These are phyloP conservation scores for Anthostomella pinea DNA, from an alignment of 2,329 filamentous ascomycete species.

Conservation along the genomic window DNA sequence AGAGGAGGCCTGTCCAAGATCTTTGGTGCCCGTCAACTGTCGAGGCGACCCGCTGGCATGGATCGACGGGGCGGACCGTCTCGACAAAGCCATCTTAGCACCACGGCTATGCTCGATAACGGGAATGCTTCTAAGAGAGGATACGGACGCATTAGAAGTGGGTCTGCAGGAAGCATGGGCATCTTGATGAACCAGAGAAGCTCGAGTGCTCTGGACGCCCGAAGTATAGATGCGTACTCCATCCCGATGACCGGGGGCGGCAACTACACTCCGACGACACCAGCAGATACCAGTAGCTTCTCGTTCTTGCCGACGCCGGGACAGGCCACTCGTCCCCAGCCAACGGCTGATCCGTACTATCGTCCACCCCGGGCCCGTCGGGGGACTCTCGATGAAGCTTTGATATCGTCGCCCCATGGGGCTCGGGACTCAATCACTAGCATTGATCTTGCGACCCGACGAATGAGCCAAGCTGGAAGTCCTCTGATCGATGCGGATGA, in stretches of 20 bases:
- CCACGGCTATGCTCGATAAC: constrained; percentile 72
- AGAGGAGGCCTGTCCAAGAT: constrained; percentile 85
- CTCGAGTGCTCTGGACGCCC: constrained; percentile 53
- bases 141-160: constrained; percentile 59
- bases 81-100: constrained; percentile 79
- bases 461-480: constrained; percentile 36
- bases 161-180: constrained; percentile 58
- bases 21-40: constrained; percentile 87
- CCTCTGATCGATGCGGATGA: constrained; percentile 40
- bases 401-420: constrained; percentile 34
- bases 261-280: constrained; percentile 70
- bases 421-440: constrained; percentile 37
- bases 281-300: constrained; percentile 66
- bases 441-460: constrained; percentile 37
- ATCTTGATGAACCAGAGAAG: constrained; percentile 49
- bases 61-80: constrained; percentile 59
- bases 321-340: constrained; percentile 41
- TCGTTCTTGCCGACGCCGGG: constrained; percentile 65
- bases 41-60: constrained; percentile 66
- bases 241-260: constrained; percentile 56
- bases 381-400: constrained; percentile 53
- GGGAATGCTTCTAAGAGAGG: constrained; percentile 64
- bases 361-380: constrained; percentile 74
- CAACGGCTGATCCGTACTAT: constrained; percentile 76
- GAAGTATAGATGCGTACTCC: constrained; percentile 45